Percentiles rank a stretch among this genome's conserved stretches.
Evolutionary conservation across 495 filamentous ascomycete genomes (phyloP).

Genomic region (Trichoderma reesei): DNA sequence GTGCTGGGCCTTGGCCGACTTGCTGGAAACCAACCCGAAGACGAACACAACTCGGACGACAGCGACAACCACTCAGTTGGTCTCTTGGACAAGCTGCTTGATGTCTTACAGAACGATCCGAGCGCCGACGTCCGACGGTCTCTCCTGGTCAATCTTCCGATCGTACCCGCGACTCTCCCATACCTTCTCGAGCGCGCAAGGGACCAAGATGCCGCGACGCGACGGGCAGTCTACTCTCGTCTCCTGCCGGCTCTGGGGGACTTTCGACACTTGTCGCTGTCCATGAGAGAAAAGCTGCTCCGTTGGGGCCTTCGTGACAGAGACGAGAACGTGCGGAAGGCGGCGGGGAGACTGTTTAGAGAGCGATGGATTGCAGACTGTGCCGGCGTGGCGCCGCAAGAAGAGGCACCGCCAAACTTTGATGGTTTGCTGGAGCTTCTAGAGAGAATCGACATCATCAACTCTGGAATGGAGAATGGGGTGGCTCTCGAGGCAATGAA

Average conservation of each 20-base stretch:
- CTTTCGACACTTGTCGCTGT: slow-evolving; percentile 90
- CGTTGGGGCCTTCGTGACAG: slow-evolving; percentile 92
- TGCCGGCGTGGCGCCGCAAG: slow-evolving; percentile 39
- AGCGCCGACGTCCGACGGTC: slow-evolving; percentile 86
- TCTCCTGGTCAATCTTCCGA: slow-evolving; percentile 79
- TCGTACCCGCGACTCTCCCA: slow-evolving; percentile 70
- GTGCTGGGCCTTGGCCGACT: slow-evolving; percentile 78
- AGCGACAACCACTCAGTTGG: slow-evolving; percentile 49
- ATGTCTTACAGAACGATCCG: slow-evolving; percentile 88
- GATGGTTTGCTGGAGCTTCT: slow-evolving; percentile 79
- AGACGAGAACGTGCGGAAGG: slow-evolving; percentile 89
- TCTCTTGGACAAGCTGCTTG: slow-evolving; percentile 72
- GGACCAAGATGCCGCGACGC: slow-evolving; percentile 73
- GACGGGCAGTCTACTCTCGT: slow-evolving; percentile 78
- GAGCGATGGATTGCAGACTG: slow-evolving; percentile 96
- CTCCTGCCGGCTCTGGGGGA: slow-evolving; percentile 85
- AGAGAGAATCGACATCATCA: slow-evolving; percentile 87
- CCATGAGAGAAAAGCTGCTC: slow-evolving; percentile 90
- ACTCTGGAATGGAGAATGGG: slow-evolving; percentile 80
- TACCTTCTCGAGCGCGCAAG: slow-evolving; percentile 86
- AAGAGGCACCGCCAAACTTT: slow-evolving; percentile 47
- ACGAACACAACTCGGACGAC: slow-evolving; percentile 58
- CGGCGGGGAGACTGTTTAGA: slow-evolving; percentile 79
- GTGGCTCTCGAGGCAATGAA: slow-evolving; percentile 88
- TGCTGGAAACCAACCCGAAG: slow-evolving; percentile 70